Conservation (phyloP, 768 basidiomycete species). For the Auricularia auricula-judae region DNA sequence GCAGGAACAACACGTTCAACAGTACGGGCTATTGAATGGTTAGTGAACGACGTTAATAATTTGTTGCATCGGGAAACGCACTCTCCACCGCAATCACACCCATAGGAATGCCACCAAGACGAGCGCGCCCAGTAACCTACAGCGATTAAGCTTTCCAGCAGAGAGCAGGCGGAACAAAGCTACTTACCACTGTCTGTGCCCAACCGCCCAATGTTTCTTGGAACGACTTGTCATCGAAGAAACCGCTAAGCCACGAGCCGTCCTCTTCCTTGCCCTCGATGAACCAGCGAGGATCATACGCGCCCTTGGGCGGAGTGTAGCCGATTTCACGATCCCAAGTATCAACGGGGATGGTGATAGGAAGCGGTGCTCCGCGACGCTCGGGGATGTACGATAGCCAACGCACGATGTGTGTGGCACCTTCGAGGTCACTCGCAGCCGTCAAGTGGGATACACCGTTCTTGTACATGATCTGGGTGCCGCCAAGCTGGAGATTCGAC, state of each 20-base stretch:
- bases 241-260: constrained; percentile 70
- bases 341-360: constrained; percentile 58
- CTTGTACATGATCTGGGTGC: constrained; percentile 99
- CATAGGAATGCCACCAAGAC: constrained; percentile 92
- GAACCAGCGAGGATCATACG: constrained; percentile 97
- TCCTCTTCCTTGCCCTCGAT: constrained; percentile 92
- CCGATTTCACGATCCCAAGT: constrained; percentile 87
- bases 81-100: constrained; percentile 97
- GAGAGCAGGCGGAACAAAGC: too few relatives aligned
- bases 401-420: constrained; percentile 84
- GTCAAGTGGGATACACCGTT: constrained; percentile 97
- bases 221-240: constrained; percentile 97
- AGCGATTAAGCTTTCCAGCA: not conserved
- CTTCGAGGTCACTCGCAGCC: constrained; percentile 90
- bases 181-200: constrained; percentile 84
- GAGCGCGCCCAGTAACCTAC: constrained; percentile 77
- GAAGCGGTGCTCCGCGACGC: constrained; percentile 66
- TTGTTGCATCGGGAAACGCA: constrained; percentile 6
- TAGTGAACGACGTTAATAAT: not conserved
- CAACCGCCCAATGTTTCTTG: constrained; percentile 97
- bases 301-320: constrained; percentile 84
- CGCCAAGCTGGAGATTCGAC: constrained; percentile 94
- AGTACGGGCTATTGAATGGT: constrained; percentile 46
- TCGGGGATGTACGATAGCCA: constrained; percentile 95
- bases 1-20: constrained; percentile 95